phyloP scores from a whole-genome alignment of 2,329 filamentous ascomycete genomes.

The Nigrospora oryzae region DNA sequence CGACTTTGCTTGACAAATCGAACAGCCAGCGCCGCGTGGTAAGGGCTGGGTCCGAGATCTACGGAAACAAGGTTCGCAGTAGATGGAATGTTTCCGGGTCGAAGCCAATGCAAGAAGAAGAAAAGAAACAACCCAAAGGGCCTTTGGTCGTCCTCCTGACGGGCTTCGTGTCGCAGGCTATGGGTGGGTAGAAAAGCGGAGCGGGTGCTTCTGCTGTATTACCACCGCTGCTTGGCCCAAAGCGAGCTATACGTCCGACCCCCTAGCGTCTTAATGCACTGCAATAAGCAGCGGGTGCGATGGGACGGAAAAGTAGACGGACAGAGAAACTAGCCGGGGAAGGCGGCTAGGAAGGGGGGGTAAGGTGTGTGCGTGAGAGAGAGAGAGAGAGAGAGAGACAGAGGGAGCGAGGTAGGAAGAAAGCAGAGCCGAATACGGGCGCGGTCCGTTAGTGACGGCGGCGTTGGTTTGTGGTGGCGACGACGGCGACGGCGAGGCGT shows the following conservation, averaged over 20 bases:
- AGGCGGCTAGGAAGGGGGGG: too few species aligned
- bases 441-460: too few species aligned
- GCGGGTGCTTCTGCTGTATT: not conserved
- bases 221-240: slow-evolving; percentile 4
- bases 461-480: too few species aligned
- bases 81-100: slow-evolving; percentile 5
- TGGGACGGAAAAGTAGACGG: too few species aligned
- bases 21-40: not conserved
- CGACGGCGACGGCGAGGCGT: too few species aligned
- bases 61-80: slow-evolving; percentile 14
- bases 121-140: not conserved
- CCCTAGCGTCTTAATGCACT: not conserved
- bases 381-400: too few species aligned
- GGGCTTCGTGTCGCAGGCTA: slow-evolving; percentile 7
- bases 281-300: too few species aligned
- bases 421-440: too few species aligned
- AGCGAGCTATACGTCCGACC: slow-evolving; percentile 1
- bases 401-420: too few species aligned
- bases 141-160: slow-evolving; percentile 5
- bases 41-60: slow-evolving; percentile 12
- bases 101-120: not conserved
- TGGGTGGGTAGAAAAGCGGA: slow-evolving; percentile 5
- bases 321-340: too few species aligned
- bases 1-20: too few species aligned
- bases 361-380: too few species aligned